Base-by-base conservation (phyloP, 192 early-diverging fungal genomes). In the Spizellomyces sp. region DNA sequence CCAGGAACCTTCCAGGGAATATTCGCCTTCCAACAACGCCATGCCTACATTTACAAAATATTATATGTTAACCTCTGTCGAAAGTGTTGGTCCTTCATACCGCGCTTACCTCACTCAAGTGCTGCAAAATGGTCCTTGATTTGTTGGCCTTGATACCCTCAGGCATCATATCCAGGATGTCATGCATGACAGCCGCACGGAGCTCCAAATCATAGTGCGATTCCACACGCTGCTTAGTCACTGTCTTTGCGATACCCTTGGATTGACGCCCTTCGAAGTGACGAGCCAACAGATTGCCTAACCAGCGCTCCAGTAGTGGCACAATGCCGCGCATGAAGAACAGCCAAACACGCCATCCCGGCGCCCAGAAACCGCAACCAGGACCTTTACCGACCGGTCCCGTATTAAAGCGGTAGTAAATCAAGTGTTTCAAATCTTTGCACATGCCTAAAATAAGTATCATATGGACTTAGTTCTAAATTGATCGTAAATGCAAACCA, bases 111-210 rank as follows among this genome's bases (percentile, higher is more conserved):
- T 99, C 96, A 55, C 87, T 90, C 65, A 99, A 83, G 74, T 99
- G 98, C 82, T 97, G 95, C 67, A 99, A 77, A 69, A 99, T 95
- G 4, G 94, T 95, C 62, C 93, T 87, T 62, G 93, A 92, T 80
- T 99, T 99, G 83, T 95, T 98, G 45, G 89, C 91, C 80, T 94
- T 95, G 72, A 99, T 96, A 21, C 95, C 96, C 82, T 96, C 95
- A 19, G 98, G 98, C 95, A 99, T 99, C 94, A 98, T 96, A 77
- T 99, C 98, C 56, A 96, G 80, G 70, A 99, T 99, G 71, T 99
- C 98, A 83, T 95, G 93, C 92, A 99, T 95, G 17, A 99, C 98
- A 10, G 96, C 93, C 17, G 98, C 98, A 66, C 98, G 91, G 62
- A 99, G 85, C 80, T 99, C 98, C 70, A 99, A 82, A 78, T 99